Base-by-base conservation (phyloP, 139 green algal species). In the Chara braunii region DNA sequence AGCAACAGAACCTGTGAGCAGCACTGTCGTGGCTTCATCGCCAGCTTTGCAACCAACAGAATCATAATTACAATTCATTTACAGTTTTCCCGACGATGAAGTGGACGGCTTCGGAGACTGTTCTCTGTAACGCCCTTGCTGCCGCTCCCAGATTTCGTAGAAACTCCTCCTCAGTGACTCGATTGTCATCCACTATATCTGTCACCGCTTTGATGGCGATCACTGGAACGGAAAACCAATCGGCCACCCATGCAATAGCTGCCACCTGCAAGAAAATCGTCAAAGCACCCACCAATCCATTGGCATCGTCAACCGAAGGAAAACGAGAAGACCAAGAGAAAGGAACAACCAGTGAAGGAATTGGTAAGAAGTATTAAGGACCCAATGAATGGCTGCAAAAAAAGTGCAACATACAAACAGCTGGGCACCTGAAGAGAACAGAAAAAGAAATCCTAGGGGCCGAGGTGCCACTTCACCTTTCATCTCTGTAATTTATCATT, bases 161-260 rank as follows among this genome's bases (percentile, higher is more conserved):
- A 44, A 99, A 99, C 79, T 99, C 87, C 12, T 95, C 86, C 43
- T 85, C 45, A n/a, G 85, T 87, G 14, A 82, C 53, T n/a, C 68
- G 61, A 42, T 81, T 84, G 14, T 90, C 91, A 55, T 97, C 91
- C 50, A 97, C 91, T 72, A 97, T 96, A 80, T 97, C 91, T 0
- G 90, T 96, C 24, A 89, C 70, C 12, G 81, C 51, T 76, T 94
- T 95, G 32, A 92, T 40, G 52, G 75, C 85, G 33, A 97, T 77
- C 26, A 95, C 68, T 14, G 91, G 88, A 6, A 79, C 53, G 22
- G 53, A 18, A 26, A 70, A 44, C 9, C 53, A 35, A 2, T 66
- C 32, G 1, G 51, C 51, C 14, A 80, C 74, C 55, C 74, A 69
- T n/a, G 76, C 76, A 11, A 82, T 36, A 24, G 51, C 76, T 12